Conservation (phyloP, 73 alveolate species). For the Symbiodinium natans region DNA sequence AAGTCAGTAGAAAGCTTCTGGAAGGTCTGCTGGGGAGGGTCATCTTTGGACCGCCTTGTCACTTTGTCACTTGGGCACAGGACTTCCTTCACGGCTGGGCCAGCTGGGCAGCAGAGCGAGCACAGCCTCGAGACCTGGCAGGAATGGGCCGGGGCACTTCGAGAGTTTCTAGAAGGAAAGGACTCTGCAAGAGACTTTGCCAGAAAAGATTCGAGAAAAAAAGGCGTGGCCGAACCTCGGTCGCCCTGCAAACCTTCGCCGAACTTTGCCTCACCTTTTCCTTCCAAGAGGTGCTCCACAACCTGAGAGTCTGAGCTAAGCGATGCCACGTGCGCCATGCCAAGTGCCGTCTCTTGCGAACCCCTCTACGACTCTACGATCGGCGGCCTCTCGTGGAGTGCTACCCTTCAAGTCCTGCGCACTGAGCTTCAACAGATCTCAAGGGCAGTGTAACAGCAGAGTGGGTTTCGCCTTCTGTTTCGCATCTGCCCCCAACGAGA, state of each 20-base stretch:
- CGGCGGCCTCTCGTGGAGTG: slow-evolving; percentile 8
- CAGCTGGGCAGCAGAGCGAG: background rate
- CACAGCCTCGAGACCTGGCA: background rate
- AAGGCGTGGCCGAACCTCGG: background rate
- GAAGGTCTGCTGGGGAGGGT: background rate
- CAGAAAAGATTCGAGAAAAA: too few species aligned
- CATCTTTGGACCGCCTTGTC: background rate
- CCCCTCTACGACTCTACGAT: too few species aligned
- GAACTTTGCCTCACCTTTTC: background rate
- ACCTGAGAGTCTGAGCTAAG: too few species aligned
- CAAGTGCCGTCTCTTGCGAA: too few species aligned
- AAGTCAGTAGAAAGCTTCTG: background rate
- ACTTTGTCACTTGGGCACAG: background rate
- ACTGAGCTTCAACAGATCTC: background rate
- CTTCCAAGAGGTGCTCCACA: background rate
- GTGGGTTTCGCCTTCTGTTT: background rate
- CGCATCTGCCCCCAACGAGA: background rate
- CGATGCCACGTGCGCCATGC: background rate
- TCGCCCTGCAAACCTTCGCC: slow-evolving; percentile 28
- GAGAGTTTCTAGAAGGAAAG: too few species aligned
- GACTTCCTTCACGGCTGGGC: too few species aligned
- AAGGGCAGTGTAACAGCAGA: background rate
- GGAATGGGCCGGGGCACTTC: too few species aligned
- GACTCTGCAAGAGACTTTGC: too few species aligned
- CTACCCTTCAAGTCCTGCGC: slow-evolving; percentile 12